A percentile compares a stretch with the other conserved stretches of the same genome.
Evolutionary conservation across 768 basidiomycete genomes (phyloP).

Genomic region (Clathrus columnatus): DNA sequence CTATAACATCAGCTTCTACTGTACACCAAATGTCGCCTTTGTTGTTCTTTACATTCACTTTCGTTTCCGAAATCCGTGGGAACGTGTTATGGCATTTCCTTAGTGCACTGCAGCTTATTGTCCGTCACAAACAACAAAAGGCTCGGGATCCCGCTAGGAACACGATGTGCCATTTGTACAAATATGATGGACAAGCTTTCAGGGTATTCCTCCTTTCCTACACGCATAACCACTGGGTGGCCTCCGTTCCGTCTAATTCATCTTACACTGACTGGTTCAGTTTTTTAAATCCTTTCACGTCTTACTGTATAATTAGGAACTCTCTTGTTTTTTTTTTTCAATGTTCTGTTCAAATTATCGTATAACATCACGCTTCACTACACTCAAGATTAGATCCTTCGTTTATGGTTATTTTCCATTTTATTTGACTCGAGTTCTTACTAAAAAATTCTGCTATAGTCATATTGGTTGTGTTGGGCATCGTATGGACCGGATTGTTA

Average conservation of each 20-base stretch:
- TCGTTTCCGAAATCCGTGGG: too few species aligned
- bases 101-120: neutral
- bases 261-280: neutral
- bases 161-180: too few species aligned
- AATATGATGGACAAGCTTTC: neutral
- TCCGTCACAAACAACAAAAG: neutral
- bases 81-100: too few species aligned
- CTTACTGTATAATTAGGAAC: too few species aligned
- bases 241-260: neutral
- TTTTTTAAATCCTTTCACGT: neutral
- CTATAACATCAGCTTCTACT: too few species aligned
- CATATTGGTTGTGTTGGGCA: conserved; percentile 25
- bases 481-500: conserved; percentile 41
- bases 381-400: conserved; percentile 4
- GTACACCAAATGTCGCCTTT: too few species aligned
- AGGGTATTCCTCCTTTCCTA: neutral
- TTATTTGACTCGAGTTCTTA: neutral
- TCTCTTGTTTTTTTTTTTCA: neutral
- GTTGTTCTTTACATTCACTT: too few species aligned
- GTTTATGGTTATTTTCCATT: neutral
- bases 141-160: neutral
- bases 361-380: neutral
- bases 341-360: neutral
- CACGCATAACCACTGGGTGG: neutral
- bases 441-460: neutral